Conservation (phyloP, 371 early-diverging fungal species). For the Haplosporangium sp. region DNA sequence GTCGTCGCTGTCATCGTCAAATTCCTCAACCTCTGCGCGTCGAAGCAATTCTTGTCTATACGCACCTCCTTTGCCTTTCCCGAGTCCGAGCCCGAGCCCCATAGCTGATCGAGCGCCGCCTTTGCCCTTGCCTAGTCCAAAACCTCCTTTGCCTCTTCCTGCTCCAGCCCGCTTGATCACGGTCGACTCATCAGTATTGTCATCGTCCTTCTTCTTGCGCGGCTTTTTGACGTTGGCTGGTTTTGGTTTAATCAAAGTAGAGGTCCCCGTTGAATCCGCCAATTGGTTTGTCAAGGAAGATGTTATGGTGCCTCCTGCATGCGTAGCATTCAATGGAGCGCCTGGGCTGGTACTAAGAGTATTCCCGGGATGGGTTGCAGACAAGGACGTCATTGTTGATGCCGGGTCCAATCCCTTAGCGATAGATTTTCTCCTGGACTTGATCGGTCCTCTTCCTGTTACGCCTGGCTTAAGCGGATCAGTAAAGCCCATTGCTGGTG, state of each 20-base stretch:
- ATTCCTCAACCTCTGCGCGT: conserved; percentile 49
- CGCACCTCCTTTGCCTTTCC: conserved; percentile 54
- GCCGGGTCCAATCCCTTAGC: conserved; percentile 50
- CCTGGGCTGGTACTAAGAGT: conserved; percentile 25
- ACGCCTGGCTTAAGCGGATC: conserved; percentile 44
- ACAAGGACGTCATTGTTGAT: conserved; percentile 21
- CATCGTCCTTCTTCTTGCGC: conserved; percentile 45
- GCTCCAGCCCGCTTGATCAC: conserved; percentile 14
- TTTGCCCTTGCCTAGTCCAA: conserved; percentile 49
- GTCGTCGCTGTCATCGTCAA: conserved; percentile 44
- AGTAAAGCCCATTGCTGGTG: conserved; percentile 34
- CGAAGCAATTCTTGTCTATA: conserved; percentile 47
- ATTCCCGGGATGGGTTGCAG: conserved; percentile 18
- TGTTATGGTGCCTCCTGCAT: neutral
- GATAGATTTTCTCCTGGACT: conserved; percentile 51
- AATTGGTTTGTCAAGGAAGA: conserved; percentile 1
- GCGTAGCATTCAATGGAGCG: neutral
- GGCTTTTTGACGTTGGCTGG: conserved; percentile 31
- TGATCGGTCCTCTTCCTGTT: conserved; percentile 53
- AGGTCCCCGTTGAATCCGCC: conserved; percentile 14
- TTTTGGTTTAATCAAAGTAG: conserved; percentile 24
- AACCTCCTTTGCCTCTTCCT: conserved; percentile 48
- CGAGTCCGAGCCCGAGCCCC: conserved; percentile 48
- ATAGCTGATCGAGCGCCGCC: conserved; percentile 37
- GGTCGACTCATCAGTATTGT: conserved; percentile 8